phyloP scores from a whole-genome alignment of 2,329 filamentous ascomycete genomes.

The Alternaria angustiovoidea region DNA sequence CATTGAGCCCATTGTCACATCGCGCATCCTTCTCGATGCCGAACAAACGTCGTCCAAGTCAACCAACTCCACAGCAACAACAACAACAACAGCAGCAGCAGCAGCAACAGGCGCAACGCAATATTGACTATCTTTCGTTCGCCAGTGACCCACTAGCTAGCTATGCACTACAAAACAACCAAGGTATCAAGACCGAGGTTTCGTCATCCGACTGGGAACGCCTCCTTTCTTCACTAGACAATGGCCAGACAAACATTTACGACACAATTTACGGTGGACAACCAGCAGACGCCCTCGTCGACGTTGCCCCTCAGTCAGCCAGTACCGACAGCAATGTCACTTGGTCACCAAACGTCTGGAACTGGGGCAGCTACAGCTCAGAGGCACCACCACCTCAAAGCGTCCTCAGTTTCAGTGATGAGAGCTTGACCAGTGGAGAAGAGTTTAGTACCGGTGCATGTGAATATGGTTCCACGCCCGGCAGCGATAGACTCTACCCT shows the following conservation, averaged over 20 bases:
- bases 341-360: conserved; percentile 51
- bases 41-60: conserved; percentile 48
- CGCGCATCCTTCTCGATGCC: conserved; percentile 44
- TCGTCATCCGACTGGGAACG: conserved; percentile 82
- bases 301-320: conserved; percentile 41
- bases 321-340: conserved; percentile 40
- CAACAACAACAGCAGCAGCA: conserved; percentile 32
- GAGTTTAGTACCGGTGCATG: conserved; percentile 46
- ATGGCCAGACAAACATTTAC: conserved; percentile 82
- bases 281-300: conserved; percentile 52
- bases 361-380: conserved; percentile 37
- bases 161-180: conserved; percentile 44
- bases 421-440: conserved; percentile 65
- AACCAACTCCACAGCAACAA: conserved; percentile 24
- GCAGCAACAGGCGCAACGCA: conserved; percentile 37
- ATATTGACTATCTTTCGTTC: conserved; percentile 60
- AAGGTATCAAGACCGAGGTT: conserved; percentile 55
- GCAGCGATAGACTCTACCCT: conserved; percentile 44
- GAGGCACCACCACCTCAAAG: conserved; percentile 57
- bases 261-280: conserved; percentile 80
- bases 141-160: conserved; percentile 49
- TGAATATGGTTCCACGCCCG: conserved; percentile 40
- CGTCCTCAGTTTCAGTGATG: conserved; percentile 67
- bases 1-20: conserved; percentile 52
- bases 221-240: conserved; percentile 79